Conservation (phyloP, 1,284 basidiomycete species). For the Tilletia setariae region DNA sequence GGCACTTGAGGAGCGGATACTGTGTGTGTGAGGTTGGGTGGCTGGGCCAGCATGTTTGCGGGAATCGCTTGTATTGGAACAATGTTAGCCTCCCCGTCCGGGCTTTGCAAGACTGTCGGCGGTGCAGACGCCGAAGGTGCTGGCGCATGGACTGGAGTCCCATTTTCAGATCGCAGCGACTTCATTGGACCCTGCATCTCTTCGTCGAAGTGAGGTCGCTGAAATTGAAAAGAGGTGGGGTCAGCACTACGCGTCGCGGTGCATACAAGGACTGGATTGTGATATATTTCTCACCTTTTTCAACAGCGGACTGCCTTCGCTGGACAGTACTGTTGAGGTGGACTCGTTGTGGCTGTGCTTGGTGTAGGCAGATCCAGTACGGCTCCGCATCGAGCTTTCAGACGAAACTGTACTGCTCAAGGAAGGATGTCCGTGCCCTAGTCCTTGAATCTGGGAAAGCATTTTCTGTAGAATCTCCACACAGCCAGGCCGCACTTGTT, state of each 20-base stretch:
- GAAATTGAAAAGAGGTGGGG: background rate
- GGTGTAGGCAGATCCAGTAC: background rate
- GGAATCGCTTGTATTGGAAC: background rate
- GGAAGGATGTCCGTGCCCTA: background rate
- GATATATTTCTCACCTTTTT: constrained; percentile 5
- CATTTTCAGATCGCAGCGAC: constrained; percentile 22
- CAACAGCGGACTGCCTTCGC: constrained; percentile 9
- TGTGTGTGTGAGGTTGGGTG: constrained; percentile 16
- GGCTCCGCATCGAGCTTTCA: constrained; percentile 5
- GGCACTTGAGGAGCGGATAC: constrained; percentile 18
- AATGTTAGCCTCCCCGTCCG: background rate
- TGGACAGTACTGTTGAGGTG: constrained; percentile 5
- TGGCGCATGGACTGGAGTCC: constrained; percentile 24
- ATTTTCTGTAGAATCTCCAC: background rate
- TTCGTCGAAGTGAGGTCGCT: constrained; percentile 10
- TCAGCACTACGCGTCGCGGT: background rate
- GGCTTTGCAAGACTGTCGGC: constrained; percentile 15
- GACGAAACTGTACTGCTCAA: background rate
- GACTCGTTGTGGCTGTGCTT: constrained; percentile 13
- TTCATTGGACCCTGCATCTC: constrained; percentile 17
- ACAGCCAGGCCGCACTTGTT: background rate
- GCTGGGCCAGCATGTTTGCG: constrained; percentile 3
- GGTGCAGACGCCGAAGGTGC: constrained; percentile 24
- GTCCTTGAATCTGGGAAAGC: background rate
- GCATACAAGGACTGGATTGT: background rate